phyloP scores from a whole-genome alignment of 139 green algal genomes.

The Pleodorina starrii region DNA sequence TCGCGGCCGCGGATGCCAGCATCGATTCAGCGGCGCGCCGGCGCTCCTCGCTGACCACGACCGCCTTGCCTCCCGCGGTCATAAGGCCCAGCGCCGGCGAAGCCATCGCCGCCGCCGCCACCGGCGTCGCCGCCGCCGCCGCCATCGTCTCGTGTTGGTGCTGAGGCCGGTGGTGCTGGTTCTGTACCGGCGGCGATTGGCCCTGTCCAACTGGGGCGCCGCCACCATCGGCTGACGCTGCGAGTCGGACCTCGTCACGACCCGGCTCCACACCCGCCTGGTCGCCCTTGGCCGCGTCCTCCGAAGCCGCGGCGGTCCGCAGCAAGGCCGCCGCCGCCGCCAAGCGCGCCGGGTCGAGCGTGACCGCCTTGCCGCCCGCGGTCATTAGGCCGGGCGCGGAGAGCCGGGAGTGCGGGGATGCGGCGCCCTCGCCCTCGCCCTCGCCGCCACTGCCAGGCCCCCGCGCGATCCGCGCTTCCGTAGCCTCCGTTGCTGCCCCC shows the following conservation, averaged over 20 bases:
- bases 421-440: too few species aligned
- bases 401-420: too few species aligned
- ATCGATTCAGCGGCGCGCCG: background rate
- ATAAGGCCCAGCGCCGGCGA: background rate
- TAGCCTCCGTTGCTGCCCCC: too few species aligned
- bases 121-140: background rate
- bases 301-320: background rate
- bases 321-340: background rate
- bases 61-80: background rate
- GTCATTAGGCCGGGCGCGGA: background rate
- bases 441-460: too few species aligned
- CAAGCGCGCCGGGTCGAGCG: background rate
- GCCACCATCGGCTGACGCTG: too few species aligned
- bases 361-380: background rate
- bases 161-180: slow-evolving; percentile 5
- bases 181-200: background rate
- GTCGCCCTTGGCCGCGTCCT: background rate
- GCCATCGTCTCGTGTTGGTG: too few species aligned
- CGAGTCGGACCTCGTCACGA: too few species aligned
- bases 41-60: background rate
- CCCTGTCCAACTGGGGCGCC: too few species aligned
- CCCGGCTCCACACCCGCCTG: too few species aligned
- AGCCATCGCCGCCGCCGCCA: background rate
- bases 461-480: too few species aligned
- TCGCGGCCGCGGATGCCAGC: background rate